Evolutionary conservation across 768 basidiomycete genomes (phyloP).

Genomic region (Agrocybe chaxingu): DNA sequence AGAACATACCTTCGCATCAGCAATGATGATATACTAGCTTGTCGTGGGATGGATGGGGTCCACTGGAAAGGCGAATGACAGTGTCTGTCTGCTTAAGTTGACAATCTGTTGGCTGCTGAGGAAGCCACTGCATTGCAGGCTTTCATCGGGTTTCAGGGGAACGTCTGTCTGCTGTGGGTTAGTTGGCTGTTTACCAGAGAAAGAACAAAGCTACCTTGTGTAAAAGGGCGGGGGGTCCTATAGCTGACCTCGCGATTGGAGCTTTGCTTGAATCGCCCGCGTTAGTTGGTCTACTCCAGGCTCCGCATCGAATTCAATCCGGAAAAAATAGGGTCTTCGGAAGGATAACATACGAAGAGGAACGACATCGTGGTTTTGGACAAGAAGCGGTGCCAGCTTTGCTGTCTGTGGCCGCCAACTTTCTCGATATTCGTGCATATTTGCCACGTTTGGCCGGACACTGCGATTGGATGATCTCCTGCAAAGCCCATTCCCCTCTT

Average conservation of each 20-base stretch:
- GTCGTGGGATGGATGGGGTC: conserved; percentile 1
- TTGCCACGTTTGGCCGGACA: too few species aligned
- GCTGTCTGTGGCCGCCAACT: too few species aligned
- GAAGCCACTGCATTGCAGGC: conserved; percentile 10
- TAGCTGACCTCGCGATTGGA: conserved; percentile 3
- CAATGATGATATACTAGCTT: conserved; percentile 10
- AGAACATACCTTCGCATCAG: conserved; percentile 11
- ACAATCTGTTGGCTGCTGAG: conserved; percentile 4
- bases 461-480: too few species aligned
- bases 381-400: too few species aligned
- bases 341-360: conserved; percentile 13
- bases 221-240: conserved; percentile 12
- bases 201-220: conserved; percentile 11
- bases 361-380: conserved; percentile 11
- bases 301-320: conserved; percentile 5
- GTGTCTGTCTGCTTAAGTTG: not conserved
- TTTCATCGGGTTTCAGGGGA: conserved; percentile 6
- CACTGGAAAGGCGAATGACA: not conserved
- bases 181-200: conserved; percentile 8
- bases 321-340: conserved; percentile 10
- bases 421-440: too few species aligned
- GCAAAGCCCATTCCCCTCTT: too few species aligned
- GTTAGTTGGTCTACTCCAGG: conserved; percentile 4
- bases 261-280: conserved; percentile 7
- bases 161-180: conserved; percentile 14